These are phyloP conservation scores for Plasmodium coatneyi DNA, from an alignment of 169 alveolate species.

Conservation along the genomic window DNA sequence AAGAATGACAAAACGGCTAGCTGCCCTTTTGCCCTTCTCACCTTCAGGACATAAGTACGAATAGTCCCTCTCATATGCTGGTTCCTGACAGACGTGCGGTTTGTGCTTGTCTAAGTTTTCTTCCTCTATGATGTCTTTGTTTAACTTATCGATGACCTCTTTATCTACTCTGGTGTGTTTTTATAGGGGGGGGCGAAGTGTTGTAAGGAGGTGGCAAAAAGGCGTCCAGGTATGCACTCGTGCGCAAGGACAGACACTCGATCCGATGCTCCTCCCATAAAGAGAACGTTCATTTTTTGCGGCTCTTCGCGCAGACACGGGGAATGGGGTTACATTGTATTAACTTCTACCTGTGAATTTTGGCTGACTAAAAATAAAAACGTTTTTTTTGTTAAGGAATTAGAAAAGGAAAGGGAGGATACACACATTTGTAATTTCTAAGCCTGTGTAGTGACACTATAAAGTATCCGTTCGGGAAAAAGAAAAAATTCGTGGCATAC, in stretches of 20 bases:
- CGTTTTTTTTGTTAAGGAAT: background rate
- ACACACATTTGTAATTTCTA: background rate
- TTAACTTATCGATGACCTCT: conserved; percentile 34
- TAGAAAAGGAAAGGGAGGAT: background rate
- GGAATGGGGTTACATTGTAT: background rate
- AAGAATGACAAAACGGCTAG: background rate
- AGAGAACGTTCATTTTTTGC: background rate
- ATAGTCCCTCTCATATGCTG: conserved; percentile 58
- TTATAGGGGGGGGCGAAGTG: background rate
- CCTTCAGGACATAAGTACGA: conserved; percentile 62
- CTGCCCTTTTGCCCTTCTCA: background rate
- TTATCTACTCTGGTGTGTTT: conserved; percentile 16
- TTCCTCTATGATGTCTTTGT: conserved; percentile 55
- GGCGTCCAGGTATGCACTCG: background rate
- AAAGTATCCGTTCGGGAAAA: background rate
- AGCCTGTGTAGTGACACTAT: background rate
- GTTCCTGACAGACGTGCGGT: conserved; percentile 46
- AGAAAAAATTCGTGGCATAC: conserved; percentile 1
- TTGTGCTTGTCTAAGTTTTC: conserved; percentile 42
- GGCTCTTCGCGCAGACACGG: background rate
- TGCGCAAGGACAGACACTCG: background rate
- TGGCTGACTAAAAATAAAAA: conserved; percentile 17
- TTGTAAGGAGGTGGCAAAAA: background rate
- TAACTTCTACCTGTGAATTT: conserved; percentile 46
- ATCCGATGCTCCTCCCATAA: background rate